Evolutionary conservation across 495 filamentous ascomycete species (phyloP).

Genomic region (Pyrenula massariospora): DNA sequence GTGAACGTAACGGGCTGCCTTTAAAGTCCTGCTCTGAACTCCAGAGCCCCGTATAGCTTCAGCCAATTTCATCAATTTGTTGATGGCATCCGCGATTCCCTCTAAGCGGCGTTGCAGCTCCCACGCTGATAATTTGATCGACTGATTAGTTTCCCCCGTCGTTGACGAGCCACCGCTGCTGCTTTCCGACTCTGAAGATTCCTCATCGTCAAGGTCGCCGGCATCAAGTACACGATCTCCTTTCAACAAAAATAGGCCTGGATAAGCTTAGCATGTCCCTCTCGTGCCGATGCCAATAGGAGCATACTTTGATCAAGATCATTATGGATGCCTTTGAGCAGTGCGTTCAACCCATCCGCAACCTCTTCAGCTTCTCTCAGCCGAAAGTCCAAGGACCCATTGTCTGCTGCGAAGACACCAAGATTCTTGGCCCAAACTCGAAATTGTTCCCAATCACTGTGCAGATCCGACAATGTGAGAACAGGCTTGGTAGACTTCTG

Average conservation of each 20-base stretch:
- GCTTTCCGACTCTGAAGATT: neutral
- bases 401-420: neutral
- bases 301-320: neutral
- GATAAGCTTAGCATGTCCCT: neutral
- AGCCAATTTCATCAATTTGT: neutral
- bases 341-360: neutral
- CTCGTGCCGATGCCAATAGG: neutral
- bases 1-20: neutral
- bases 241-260: neutral
- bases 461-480: neutral
- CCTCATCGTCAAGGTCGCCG: neutral
- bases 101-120: neutral
- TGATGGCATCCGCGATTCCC: neutral
- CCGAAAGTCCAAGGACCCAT: neutral
- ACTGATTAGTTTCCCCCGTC: neutral
- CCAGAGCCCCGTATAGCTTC: neutral
- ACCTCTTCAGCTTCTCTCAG: neutral
- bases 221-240: neutral
- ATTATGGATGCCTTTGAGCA: neutral
- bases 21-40: neutral
- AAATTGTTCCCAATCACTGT: neutral
- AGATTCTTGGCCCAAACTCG: neutral
- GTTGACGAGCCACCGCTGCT: neutral
- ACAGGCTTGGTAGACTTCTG: neutral
- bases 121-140: neutral